phyloP scores from a whole-genome alignment of 1,284 basidiomycete genomes.

The Pseudomicrostroma phylloplanum region DNA sequence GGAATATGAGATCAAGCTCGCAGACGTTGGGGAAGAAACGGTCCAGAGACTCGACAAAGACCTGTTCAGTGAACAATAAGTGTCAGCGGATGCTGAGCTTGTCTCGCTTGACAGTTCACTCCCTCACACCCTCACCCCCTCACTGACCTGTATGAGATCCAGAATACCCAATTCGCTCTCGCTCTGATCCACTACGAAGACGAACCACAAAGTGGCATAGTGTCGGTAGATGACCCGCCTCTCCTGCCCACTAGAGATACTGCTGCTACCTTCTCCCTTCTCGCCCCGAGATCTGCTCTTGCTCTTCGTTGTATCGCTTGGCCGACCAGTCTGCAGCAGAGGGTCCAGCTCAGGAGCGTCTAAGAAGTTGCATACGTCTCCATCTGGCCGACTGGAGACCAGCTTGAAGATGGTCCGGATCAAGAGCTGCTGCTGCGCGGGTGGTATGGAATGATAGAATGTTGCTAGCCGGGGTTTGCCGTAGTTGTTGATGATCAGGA shows the following conservation, averaged over 20 bases:
- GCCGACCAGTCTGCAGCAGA: constrained; percentile 25
- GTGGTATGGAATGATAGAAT: constrained; percentile 63
- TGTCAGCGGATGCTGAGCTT: background rate
- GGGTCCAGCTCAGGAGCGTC: constrained; percentile 46
- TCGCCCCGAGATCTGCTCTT: background rate
- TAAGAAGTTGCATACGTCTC: constrained; percentile 43
- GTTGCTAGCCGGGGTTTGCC: constrained; percentile 84
- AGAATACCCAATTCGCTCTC: constrained; percentile 94
- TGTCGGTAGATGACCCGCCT: constrained; percentile 52
- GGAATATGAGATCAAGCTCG: constrained; percentile 95
- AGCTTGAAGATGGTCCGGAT: constrained; percentile 44
- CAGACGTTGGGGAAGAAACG: constrained; percentile 96
- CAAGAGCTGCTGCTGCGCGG: constrained; percentile 40
- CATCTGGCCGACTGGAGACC: constrained; percentile 41
- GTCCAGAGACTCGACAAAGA: constrained; percentile 94
- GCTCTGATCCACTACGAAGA: constrained; percentile 87
- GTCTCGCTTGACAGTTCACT: no score
- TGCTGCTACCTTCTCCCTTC: background rate
- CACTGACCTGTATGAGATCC: constrained; percentile 84
- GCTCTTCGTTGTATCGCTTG: background rate
- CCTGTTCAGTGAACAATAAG: constrained; percentile 54
- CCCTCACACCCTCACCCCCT: background rate
- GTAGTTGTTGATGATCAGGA: constrained; percentile 79
- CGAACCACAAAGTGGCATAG: constrained; percentile 94
- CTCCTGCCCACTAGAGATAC: constrained; percentile 23